These are phyloP conservation scores for Phlebiopsis gigantea DNA, from an alignment of 768 basidiomycete genomes.

Conservation along the genomic window DNA sequence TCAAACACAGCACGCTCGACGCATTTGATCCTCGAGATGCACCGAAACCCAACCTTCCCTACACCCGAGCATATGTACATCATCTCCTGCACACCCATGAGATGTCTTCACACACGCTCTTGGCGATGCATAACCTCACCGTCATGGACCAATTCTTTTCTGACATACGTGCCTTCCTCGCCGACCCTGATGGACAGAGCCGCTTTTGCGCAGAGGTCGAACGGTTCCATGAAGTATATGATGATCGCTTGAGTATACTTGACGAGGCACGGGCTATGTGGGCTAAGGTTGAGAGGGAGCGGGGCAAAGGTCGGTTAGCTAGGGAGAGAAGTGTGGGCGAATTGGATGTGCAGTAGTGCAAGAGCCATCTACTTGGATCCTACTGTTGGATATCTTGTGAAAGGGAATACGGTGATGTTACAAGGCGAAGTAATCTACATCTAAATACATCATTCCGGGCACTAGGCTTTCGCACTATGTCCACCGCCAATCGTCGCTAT, in stretches of 20 bases:
- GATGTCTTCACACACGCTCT: slow-evolving; percentile 77
- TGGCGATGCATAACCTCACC: slow-evolving; percentile 70
- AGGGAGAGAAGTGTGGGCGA: slow-evolving; percentile 44
- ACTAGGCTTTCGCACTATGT: slow-evolving; percentile 19
- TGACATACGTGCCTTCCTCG: slow-evolving; percentile 41
- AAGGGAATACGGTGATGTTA: neutral
- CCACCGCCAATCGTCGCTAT: slow-evolving; percentile 25
- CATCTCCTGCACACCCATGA: slow-evolving; percentile 87
- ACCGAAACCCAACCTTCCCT: slow-evolving; percentile 26
- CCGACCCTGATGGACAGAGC: slow-evolving; percentile 7
- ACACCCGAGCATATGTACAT: slow-evolving; percentile 67
- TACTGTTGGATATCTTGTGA: neutral
- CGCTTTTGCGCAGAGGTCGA: slow-evolving; percentile 42
- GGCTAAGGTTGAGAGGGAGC: slow-evolving; percentile 59
- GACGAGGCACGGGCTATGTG: slow-evolving; percentile 50
- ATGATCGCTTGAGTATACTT: slow-evolving; percentile 41
- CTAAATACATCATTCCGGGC: neutral
- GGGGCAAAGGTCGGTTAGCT: slow-evolving; percentile 71
- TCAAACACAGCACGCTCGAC: slow-evolving; percentile 45
- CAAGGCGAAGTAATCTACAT: neutral
- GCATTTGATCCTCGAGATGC: slow-evolving; percentile 16
- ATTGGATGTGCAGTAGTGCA: neutral
- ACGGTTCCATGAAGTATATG: slow-evolving; percentile 47
- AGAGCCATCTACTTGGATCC: neutral
- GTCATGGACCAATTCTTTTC: slow-evolving; percentile 63